Conservation (phyloP, 2,329 filamentous ascomycete genomes). For the Exophiala sp. region DNA sequence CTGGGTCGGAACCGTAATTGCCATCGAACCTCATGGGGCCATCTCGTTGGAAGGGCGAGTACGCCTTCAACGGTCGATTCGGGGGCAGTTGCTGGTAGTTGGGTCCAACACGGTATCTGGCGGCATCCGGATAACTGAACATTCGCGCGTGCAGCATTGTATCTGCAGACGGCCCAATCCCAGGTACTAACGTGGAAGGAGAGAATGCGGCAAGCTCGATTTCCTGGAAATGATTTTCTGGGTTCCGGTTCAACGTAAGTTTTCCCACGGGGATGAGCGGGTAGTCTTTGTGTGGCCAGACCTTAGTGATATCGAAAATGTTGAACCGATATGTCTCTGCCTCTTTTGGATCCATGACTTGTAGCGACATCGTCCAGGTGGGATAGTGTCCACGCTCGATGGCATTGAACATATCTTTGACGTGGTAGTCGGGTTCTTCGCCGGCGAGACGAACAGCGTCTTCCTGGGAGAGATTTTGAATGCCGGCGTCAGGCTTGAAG, state of each 20-base stretch:
- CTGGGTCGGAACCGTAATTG: slow-evolving; percentile 60
- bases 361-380: slow-evolving; percentile 63
- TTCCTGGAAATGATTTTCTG: slow-evolving; percentile 66
- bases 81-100: slow-evolving; percentile 42
- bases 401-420: slow-evolving; percentile 61
- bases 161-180: slow-evolving; percentile 61
- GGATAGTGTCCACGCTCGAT: slow-evolving; percentile 61
- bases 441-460: slow-evolving; percentile 54
- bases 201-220: slow-evolving; percentile 64
- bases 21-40: slow-evolving; percentile 38
- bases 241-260: slow-evolving; percentile 63
- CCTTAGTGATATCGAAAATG: slow-evolving; percentile 67
- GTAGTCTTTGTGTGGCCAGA: slow-evolving; percentile 63
- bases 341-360: slow-evolving; percentile 61
- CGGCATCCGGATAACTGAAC: slow-evolving; percentile 59
- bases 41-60: slow-evolving; percentile 53
- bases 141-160: slow-evolving; percentile 60
- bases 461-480: slow-evolving; percentile 56
- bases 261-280: slow-evolving; percentile 61
- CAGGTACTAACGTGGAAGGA: slow-evolving; percentile 62
- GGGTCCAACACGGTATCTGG: slow-evolving; percentile 39
- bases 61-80: slow-evolving; percentile 35
- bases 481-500: slow-evolving; percentile 61
- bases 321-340: slow-evolving; percentile 61
- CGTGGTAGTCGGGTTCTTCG: slow-evolving; percentile 61